A percentile compares a stretch with the other conserved stretches of the same genome.
Conservation (phyloP, 1,139 yeast genomes). For the Suhomyces bolitotheri region DNA sequence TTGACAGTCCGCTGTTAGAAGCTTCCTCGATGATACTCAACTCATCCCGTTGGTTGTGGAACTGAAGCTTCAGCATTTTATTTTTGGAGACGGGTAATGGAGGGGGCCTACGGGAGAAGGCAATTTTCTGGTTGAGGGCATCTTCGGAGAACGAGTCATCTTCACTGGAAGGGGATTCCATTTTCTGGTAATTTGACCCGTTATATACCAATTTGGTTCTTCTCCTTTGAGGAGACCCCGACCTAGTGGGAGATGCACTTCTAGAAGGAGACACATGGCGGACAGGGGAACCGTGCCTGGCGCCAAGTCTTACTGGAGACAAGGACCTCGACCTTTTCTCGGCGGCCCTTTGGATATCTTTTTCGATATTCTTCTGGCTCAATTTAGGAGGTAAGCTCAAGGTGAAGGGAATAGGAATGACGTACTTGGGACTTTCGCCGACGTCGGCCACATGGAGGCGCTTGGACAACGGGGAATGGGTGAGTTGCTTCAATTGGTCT, state of each 20-base stretch:
- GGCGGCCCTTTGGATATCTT: constrained; percentile 4
- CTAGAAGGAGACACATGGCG: constrained; percentile 15
- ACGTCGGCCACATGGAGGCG: constrained; percentile 37
- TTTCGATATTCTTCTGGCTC: constrained; percentile 27
- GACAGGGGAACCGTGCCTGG: constrained; percentile 2
- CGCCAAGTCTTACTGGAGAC: constrained; percentile 16
- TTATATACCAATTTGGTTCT: constrained; percentile 36
- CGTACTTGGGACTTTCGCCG: constrained; percentile 28
- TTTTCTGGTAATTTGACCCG: constrained; percentile 39
- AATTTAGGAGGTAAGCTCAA: constrained; percentile 46
- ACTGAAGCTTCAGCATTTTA: constrained; percentile 18
- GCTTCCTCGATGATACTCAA: constrained; percentile 48
- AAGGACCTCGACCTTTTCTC: constrained; percentile 12
- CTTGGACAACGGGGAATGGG: constrained; percentile 40
- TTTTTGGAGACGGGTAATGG: constrained; percentile 19
- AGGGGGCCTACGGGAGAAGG: constrained; percentile 21
- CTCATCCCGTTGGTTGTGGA: constrained; percentile 26
- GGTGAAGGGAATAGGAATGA: constrained; percentile 48
- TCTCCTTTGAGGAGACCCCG: constrained; percentile 17
- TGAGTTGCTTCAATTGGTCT: constrained; percentile 33
- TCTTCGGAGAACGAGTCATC: constrained; percentile 8
- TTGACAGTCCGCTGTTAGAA: constrained; percentile 31
- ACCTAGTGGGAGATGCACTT: constrained; percentile 12
- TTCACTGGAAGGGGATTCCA: constrained; percentile 33
- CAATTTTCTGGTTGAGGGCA: constrained; percentile 8